phyloP scores from a whole-genome alignment of 2,329 filamentous ascomycete species.

The Xylaria sp. region DNA sequence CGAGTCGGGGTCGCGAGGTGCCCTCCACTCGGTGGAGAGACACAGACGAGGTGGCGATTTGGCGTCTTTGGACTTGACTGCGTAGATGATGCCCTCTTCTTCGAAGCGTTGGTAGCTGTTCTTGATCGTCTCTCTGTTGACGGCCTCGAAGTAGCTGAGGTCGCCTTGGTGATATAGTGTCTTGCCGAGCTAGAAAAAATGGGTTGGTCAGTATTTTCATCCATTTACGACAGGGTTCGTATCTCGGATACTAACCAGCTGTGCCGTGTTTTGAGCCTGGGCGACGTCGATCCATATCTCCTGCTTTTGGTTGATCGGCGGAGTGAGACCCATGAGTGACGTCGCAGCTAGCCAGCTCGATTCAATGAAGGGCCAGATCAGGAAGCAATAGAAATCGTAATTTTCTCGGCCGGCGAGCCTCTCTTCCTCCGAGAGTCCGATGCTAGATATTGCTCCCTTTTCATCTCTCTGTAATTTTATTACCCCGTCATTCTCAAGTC shows the following conservation, averaged over 20 bases:
- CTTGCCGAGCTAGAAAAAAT: conserved; percentile 76
- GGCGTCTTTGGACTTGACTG: conserved; percentile 74
- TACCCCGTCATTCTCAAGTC: conserved; percentile 81
- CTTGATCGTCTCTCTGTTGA: conserved; percentile 97
- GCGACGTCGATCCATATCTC: conserved; percentile 81
- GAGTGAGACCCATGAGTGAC: conserved; percentile 85
- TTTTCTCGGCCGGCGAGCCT: conserved; percentile 86
- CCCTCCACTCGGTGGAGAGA: conserved; percentile 79
- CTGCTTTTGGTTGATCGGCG: conserved; percentile 68
- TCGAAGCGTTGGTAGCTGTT: conserved; percentile 90
- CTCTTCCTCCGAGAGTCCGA: conserved; percentile 82
- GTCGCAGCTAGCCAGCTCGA: conserved; percentile 92
- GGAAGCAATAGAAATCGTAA: conserved; percentile 98
- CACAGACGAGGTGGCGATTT: conserved; percentile 71
- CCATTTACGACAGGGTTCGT: background rate
- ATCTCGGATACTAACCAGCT: conserved; percentile 68
- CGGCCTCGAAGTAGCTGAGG: conserved; percentile 95
- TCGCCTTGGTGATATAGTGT: conserved; percentile 98
- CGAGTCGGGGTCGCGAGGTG: conserved; percentile 69
- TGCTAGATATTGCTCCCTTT: conserved; percentile 65
- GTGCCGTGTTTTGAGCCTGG: conserved; percentile 82
- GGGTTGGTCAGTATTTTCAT: conserved; percentile 36
- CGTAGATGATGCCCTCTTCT: conserved; percentile 87
- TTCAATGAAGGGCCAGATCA: conserved; percentile 98
- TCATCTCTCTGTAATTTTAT: conserved; percentile 72